Evolutionary conservation across 805 yeast species (phyloP), one percentile per base, ranked within the genome.

Genomic region (Hanseniaspora thailandica): DNA sequence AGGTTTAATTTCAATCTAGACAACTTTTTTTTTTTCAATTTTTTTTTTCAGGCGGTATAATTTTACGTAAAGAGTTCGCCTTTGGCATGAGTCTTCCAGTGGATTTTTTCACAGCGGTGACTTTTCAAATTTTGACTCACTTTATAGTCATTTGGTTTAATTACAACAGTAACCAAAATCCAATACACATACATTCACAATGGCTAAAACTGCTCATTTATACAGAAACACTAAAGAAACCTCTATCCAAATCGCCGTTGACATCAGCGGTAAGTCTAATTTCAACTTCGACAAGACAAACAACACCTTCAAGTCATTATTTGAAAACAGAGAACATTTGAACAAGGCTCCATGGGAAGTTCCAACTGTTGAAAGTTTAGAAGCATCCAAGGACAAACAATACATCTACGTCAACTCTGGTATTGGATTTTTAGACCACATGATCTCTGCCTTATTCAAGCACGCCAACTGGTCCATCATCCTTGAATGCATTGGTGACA

Each of bases 401-500:
- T 71, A 76, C 9, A 88, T 93, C 56, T 73, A 80, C 31, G 80
- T 93, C 49, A 84, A 86, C 62, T 84, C 97, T 0, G 98, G 98
- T 51, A 78, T 93, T 53, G 98, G 97, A 0, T 93, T 93, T 65
- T 70, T 90, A 55, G 97, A 93, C 71, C 98, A 93, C 68, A 93
- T 93, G 98, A 72, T 93, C 46, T 96, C 90, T 62, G 98, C 98
- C 0, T 73, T 93, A 61, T 96, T 97, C 38, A 93, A 93, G 64
- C 98, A 93, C 68, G 74, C 95, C 1, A 97, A 97, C 17, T 93
- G 97, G 98, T 86, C 96, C 12, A 65, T 93, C 55, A 73, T 86
- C 33, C 76, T 93, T 19, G 95, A 84, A 64, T 90, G 97, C 68
- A 77, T 83, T 55, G 98, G 98, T 44, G 98, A 93, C 66, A 71